Evolutionary conservation across 2,329 filamentous ascomycete genomes (phyloP).

Genomic region (Lasiodiplodia theobromae): DNA sequence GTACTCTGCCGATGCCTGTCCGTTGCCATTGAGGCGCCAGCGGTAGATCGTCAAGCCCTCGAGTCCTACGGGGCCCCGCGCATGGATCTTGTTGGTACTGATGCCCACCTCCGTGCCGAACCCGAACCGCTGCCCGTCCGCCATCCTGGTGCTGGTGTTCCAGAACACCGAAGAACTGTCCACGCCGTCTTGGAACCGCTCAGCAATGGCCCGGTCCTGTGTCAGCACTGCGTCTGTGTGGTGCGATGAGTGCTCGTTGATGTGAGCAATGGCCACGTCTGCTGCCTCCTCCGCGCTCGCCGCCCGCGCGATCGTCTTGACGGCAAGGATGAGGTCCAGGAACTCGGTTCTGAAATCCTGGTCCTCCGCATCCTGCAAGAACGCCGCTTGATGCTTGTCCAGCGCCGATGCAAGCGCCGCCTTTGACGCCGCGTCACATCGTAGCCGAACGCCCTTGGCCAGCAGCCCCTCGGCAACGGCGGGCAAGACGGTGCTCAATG

Average conservation of each 20-base stretch:
- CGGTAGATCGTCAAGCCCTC: conserved; percentile 98
- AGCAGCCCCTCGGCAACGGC: conserved; percentile 76
- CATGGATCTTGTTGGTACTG: conserved; percentile 98
- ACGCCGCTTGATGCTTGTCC: conserved; percentile 46
- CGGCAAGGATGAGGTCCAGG: conserved; percentile 80
- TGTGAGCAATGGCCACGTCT: conserved; percentile 80
- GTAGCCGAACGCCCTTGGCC: conserved; percentile 78
- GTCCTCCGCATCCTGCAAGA: conserved; percentile 70
- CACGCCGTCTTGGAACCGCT: conserved; percentile 82
- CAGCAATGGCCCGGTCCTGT: conserved; percentile 68
- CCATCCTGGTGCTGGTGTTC: conserved; percentile 94
- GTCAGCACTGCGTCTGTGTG: conserved; percentile 95
- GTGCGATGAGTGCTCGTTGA: conserved; percentile 90
- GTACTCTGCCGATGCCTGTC: conserved; percentile 83
- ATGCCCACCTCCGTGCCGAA: conserved; percentile 99
- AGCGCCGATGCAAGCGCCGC: conserved; percentile 63
- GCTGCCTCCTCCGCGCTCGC: conserved; percentile 48
- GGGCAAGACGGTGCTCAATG: conserved; percentile 72
- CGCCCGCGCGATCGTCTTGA: conserved; percentile 72
- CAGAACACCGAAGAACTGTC: conserved; percentile 95
- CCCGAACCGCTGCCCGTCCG: conserved; percentile 95
- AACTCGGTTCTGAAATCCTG: conserved; percentile 89
- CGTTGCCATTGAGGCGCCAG: conserved; percentile 84
- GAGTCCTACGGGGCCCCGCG: conserved; percentile 88
- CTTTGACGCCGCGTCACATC: conserved; percentile 77